phyloP scores from a whole-genome alignment of 306 rosid genomes.

The Fragaria vesca region DNA sequence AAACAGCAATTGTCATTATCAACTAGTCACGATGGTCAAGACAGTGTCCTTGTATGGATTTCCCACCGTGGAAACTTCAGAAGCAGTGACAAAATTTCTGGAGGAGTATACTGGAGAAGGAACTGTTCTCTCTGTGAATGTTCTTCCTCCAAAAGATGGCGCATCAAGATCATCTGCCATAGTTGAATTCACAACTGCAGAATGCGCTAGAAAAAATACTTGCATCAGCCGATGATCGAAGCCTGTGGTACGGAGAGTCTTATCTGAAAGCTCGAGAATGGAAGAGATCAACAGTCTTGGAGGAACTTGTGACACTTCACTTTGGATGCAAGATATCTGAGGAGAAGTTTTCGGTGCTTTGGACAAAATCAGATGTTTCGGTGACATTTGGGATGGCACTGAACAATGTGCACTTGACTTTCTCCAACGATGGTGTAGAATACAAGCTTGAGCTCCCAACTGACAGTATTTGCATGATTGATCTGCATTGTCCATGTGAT shows the following conservation, averaged over 20 bases:
- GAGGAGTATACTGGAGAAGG: slow-evolving; percentile 46
- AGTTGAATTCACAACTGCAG: slow-evolving; percentile 38
- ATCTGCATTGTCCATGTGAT: slow-evolving; percentile 30
- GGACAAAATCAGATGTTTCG: slow-evolving; percentile 41
- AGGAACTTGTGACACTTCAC: slow-evolving; percentile 29
- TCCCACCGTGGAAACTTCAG: slow-evolving; percentile 28
- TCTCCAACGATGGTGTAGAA: slow-evolving; percentile 24
- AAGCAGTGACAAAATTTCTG: slow-evolving; percentile 36
- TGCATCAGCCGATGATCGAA: slow-evolving; percentile 11
- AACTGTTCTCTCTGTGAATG: slow-evolving; percentile 36
- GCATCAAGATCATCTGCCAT: slow-evolving; percentile 33
- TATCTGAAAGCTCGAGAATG: slow-evolving; percentile 22
- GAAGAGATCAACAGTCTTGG: slow-evolving; percentile 10
- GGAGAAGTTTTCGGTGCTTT: slow-evolving; percentile 43
- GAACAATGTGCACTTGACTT: slow-evolving; percentile 33
- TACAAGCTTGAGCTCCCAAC: slow-evolving; percentile 48
- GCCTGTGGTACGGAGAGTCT: slow-evolving; percentile 8
- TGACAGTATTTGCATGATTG: slow-evolving; percentile 46
- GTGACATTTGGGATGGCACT: slow-evolving; percentile 37
- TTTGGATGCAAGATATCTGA: slow-evolving; percentile 52
- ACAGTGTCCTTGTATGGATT: slow-evolving; percentile 43
- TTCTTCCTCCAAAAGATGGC: slow-evolving; percentile 22
- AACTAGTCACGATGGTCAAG: slow-evolving; percentile 30
- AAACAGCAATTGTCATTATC: background rate
- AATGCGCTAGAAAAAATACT: slow-evolving; percentile 39